Base-by-base conservation (phyloP, 2,329 filamentous ascomycete genomes). In the Knufia petricola region DNA sequence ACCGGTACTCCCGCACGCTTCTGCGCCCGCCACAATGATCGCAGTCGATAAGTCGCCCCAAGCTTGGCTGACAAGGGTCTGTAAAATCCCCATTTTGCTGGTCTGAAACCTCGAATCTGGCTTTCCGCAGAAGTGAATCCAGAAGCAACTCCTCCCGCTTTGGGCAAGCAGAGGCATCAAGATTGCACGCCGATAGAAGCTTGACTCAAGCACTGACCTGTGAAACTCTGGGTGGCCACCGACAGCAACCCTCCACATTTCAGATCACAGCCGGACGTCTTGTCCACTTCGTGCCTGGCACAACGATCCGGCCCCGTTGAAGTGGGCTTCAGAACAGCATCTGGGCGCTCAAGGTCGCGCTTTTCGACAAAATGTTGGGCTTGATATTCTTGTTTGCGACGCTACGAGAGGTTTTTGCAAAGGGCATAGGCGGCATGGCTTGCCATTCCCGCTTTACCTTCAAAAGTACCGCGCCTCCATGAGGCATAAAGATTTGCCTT, bases 1-100 rank as follows among this genome's bases (percentile, higher is more conserved):
- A 44, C 41, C n/a, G n/a, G n/a, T n/a, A n/a, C n/a, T n/a, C n/a
- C n/a, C 41, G 26, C 41, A 32, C n/a, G 12, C 32, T 32, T 30
- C 28, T 44, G 23, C 41, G 41, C 23, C 41, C 41, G 19, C 41
- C 28, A 31, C 10, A 32, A 44, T 44, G 19, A 19, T 23, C 10
- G 24, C 41, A 17, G 26, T n/a, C 26, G 41, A 44, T 44, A 44
- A 44, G 26, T 31, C 15, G 41, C 7, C 13, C 28, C 10, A 30
- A 10, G 2, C 41, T 44, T 44, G 41, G 23, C 41, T 44, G 21
- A 26, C 41, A 31, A 21, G 41, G 41, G 20, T 44, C 26, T 32
- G 8, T 12, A 12, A 32, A 17, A 26, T 32, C 20, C 32, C 41
- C n/a, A n/a, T n/a, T n/a, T n/a, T n/a, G n/a, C n/a, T n/a, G n/a